Conservation (phyloP, 106 monocot genomes). For the Amphibolis antarctica region DNA sequence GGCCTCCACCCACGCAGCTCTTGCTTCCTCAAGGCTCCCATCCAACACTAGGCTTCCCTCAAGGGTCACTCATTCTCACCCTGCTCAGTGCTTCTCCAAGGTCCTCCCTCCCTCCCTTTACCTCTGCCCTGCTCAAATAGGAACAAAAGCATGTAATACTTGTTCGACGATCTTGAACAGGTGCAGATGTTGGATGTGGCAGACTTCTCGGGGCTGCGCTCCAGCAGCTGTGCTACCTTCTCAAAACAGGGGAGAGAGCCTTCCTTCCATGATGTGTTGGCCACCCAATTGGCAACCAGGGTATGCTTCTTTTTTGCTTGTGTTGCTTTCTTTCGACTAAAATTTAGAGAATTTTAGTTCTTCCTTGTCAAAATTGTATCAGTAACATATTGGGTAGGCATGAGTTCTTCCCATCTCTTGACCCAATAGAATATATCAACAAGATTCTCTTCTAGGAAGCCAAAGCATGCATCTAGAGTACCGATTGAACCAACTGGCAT, state of each 20-base stretch:
- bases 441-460: too few species aligned
- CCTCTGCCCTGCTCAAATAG: background rate
- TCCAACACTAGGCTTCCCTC: conserved; percentile 40
- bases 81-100: conserved; percentile 36
- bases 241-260: conserved; percentile 32
- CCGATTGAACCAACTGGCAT: too few species aligned
- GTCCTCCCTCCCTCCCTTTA: conserved; percentile 4
- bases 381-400: too few species aligned
- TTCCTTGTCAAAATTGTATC: too few species aligned
- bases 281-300: conserved; percentile 43
- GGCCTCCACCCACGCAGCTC: conserved; percentile 70
- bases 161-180: background rate
- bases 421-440: too few species aligned
- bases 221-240: conserved; percentile 30
- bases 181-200: conserved; percentile 52
- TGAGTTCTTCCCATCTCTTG: too few species aligned
- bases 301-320: conserved; percentile 12
- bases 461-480: too few species aligned
- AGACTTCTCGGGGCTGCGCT: conserved; percentile 71
- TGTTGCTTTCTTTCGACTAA: background rate
- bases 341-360: too few species aligned
- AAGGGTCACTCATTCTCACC: conserved; percentile 19
- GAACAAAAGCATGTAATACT: background rate
- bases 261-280: conserved; percentile 50
- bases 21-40: conserved; percentile 75